Conservation (phyloP, 108 stramenopile species). For the Cyclotella choctawhatcheeana region DNA sequence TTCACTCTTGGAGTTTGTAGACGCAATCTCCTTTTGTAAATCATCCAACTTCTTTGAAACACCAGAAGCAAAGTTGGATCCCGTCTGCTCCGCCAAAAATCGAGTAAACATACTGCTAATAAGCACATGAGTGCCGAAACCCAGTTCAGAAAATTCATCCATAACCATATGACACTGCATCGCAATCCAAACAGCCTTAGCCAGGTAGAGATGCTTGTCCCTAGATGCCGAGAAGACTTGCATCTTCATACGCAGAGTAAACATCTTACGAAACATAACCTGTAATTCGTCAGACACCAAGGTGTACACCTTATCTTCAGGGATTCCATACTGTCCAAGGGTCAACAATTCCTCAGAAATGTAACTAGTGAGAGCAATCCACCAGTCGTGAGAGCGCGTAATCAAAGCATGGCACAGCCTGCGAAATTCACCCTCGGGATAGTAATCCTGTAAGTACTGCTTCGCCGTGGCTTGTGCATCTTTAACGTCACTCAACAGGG, state of each 20-base stretch:
- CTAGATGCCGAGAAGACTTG: background rate
- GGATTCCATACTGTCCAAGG: background rate
- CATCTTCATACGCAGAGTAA: background rate
- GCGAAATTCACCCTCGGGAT: background rate
- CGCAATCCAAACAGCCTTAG: background rate
- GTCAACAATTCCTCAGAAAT: background rate
- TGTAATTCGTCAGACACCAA: background rate
- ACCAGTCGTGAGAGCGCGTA: background rate
- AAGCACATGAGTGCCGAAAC: slow-evolving; percentile 1
- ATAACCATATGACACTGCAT: background rate
- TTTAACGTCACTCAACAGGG: background rate
- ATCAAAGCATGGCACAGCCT: background rate
- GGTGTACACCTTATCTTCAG: background rate
- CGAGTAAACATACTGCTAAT: slow-evolving; percentile 3
- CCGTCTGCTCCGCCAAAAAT: slow-evolving; percentile 6
- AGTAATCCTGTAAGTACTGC: background rate
- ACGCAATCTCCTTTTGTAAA: background rate
- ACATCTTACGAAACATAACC: background rate
- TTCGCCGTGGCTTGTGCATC: background rate
- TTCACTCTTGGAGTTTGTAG: background rate
- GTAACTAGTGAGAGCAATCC: background rate
- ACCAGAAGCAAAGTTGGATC: slow-evolving; percentile 3
- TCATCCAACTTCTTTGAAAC: background rate
- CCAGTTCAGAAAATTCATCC: background rate
- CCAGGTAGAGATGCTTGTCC: background rate